Percentiles rank a stretch among this genome's conserved stretches.
Conservation (phyloP, 192 early-diverging fungal species). For the Dissophora ornata region DNA sequence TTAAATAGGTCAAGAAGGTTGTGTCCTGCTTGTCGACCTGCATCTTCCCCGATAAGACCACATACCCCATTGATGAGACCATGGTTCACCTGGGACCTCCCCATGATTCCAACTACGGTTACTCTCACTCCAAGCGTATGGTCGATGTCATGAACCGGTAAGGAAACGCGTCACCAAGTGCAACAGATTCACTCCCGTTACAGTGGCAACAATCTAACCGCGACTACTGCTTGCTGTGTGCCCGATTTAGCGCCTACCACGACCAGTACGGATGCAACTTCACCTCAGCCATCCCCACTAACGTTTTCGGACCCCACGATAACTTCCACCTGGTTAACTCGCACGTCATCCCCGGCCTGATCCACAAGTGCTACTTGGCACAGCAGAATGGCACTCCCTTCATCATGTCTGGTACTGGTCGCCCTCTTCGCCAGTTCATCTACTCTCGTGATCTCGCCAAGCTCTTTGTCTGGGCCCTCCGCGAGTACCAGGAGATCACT, state of each 20-base stretch:
- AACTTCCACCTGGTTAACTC: constrained; percentile 84
- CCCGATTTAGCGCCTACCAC: constrained; percentile 69
- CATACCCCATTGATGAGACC: constrained; percentile 86
- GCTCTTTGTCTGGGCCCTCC: constrained; percentile 83
- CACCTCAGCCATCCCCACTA: constrained; percentile 85
- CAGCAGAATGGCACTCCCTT: constrained; percentile 83
- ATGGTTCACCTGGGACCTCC: constrained; percentile 88
- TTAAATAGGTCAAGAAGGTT: constrained; percentile 76
- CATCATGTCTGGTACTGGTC: constrained; percentile 77
- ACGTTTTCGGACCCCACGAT: constrained; percentile 85
- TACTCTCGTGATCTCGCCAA: constrained; percentile 83
- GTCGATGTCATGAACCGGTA: constrained; percentile 86
- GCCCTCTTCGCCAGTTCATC: constrained; percentile 86
- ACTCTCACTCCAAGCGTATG: constrained; percentile 86
- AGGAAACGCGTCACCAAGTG: constrained; percentile 16
- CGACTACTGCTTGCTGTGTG: not conserved
- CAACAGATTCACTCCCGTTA: no score
- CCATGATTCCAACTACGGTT: constrained; percentile 84
- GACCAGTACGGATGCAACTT: constrained; percentile 84
- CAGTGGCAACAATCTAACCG: not conserved
- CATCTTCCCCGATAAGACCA: constrained; percentile 86
- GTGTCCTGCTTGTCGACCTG: constrained; percentile 89
- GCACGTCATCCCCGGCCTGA: constrained; percentile 82
- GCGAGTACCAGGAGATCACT: constrained; percentile 82
- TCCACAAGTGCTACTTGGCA: constrained; percentile 86